A percentile compares a stretch with the other conserved stretches of the same genome.
Evolutionary conservation across 306 rosid genomes (phyloP).

Genomic region (Acmispon strigosus): DNA sequence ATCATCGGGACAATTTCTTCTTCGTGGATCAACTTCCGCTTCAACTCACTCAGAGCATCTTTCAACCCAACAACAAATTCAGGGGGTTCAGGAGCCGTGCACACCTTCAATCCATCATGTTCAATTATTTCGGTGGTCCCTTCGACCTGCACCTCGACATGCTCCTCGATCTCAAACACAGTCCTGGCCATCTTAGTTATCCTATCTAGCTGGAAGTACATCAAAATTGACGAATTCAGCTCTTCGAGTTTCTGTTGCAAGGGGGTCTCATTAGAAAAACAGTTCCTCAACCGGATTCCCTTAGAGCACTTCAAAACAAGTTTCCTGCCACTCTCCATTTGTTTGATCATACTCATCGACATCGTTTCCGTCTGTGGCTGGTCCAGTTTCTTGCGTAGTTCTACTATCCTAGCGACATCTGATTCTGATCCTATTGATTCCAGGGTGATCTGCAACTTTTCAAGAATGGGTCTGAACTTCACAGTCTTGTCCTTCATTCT

Average conservation of each 20-base stretch:
- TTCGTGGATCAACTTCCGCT: slow-evolving; percentile 29
- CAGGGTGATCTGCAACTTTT: slow-evolving; percentile 5
- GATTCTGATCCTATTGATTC: neutral
- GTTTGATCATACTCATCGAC: neutral
- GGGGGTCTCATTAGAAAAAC: no score
- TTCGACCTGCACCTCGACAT: no score
- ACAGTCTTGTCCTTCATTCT: no score
- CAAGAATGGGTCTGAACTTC: slow-evolving; percentile 18
- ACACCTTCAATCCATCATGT: neutral
- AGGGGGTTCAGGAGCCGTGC: slow-evolving; percentile 33
- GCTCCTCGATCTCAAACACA: neutral
- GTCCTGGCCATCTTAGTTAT: slow-evolving; percentile 11
- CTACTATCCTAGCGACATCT: slow-evolving; percentile 12
- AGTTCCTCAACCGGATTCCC: no score
- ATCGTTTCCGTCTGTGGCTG: slow-evolving; percentile 10
- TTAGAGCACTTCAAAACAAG: slow-evolving; percentile 31
- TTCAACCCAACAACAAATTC: slow-evolving; percentile 43
- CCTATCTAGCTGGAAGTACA: slow-evolving; percentile 18
- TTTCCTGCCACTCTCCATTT: slow-evolving; percentile 14
- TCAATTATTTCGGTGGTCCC: no score
- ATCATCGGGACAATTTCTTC: slow-evolving; percentile 13
- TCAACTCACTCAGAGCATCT: slow-evolving; percentile 36
- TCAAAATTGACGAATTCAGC: no score
- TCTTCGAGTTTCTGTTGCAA: slow-evolving; percentile 26
- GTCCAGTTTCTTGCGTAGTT: slow-evolving; percentile 3